Base-by-base conservation (phyloP, 495 filamentous ascomycete species). In the Penicillium alfredii region DNA sequence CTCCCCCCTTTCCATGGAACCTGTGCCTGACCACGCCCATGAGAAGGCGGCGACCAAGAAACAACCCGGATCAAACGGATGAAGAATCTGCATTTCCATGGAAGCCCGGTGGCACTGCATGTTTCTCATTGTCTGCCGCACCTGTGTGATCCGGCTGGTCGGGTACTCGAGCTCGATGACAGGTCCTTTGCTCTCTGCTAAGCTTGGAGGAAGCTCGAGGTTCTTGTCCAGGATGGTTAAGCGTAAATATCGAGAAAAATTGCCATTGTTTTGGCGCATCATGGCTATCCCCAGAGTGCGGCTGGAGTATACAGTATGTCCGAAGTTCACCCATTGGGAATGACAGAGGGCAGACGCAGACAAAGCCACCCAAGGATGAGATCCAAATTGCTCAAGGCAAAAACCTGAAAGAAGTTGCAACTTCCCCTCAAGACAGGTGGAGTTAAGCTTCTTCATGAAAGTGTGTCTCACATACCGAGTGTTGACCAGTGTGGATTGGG, bases 11-110 rank as follows among this genome's bases (percentile, higher is more conserved):
- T 28, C 43, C 43, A 46, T 37, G 31, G 36, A 40, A 35, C 23
- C 9, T 12, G 2, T n/a, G 33, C 4, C 27, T 24, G 11, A 26
- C 32, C 11, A 20, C 20, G 18, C 33, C 27, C 33, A 19, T 13
- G 11, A 9, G 24, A 22, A 23, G 16, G 29, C 4, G 19, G 2
- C n/a, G 15, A 6, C 20, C 3, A 25, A 28, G 8, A 11, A 25
- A 45, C 15, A 20, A 24, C 11, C 22, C 32, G 37, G 37, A 28
- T 40, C 25, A 22, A 11, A 31, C 42, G 42, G 43, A 29, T 28
- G 20, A 12, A 30, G 17, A 9, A 18, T 15, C 27, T 11, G 13
- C n/a, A 18, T 27, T 35, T 35, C 35, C 30, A 40, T 23, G 42
- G 30, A 25, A 21, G 11, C n/a, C 13, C 22, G 36, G 8, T 21